phyloP scores from a whole-genome alignment of 345 rosid genomes.

The Boechera stricta region DNA sequence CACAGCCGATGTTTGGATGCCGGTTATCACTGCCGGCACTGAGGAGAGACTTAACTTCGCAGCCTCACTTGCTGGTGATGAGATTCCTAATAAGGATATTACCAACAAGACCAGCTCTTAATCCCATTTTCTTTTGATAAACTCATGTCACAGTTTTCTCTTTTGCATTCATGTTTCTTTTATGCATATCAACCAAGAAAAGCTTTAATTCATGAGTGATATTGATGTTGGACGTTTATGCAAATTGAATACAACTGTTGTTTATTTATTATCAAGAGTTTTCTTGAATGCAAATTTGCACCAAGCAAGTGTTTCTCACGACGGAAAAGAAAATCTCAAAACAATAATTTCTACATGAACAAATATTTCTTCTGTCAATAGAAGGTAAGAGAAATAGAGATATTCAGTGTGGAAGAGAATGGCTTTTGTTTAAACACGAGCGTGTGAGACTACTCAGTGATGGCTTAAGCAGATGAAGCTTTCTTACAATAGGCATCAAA shows the following conservation, averaged over 20 bases:
- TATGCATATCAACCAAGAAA: neutral
- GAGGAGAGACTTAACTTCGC: slow-evolving; percentile 73
- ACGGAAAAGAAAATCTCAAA: neutral
- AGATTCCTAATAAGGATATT: slow-evolving; percentile 24
- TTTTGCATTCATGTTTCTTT: neutral
- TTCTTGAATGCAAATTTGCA: slow-evolving; percentile 30
- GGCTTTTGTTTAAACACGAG: slow-evolving; percentile 8
- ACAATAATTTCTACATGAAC: slow-evolving; percentile 28
- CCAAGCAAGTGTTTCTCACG: slow-evolving; percentile 29
- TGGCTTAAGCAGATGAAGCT: slow-evolving; percentile 46
- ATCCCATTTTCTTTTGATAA: neutral
- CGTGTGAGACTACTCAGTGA: neutral
- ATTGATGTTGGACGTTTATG: neutral
- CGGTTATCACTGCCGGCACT: slow-evolving; percentile 78
- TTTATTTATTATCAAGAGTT: slow-evolving; percentile 37
- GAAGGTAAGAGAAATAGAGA: neutral
- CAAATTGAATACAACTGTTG: slow-evolving; percentile 12
- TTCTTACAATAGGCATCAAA: slow-evolving; percentile 82
- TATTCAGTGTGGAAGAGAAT: slow-evolving; percentile 29
- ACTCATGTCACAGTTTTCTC: neutral
- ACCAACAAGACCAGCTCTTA: slow-evolving; percentile 21
- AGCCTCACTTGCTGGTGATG: slow-evolving; percentile 42
- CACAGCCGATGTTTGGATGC: slow-evolving; percentile 83
- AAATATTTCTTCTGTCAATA: slow-evolving; percentile 34
- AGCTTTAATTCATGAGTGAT: neutral